Percentiles rank a stretch among this genome's conserved stretches.
Conservation (phyloP, 2,329 filamentous ascomycete genomes). For the Alternaria sp. region DNA sequence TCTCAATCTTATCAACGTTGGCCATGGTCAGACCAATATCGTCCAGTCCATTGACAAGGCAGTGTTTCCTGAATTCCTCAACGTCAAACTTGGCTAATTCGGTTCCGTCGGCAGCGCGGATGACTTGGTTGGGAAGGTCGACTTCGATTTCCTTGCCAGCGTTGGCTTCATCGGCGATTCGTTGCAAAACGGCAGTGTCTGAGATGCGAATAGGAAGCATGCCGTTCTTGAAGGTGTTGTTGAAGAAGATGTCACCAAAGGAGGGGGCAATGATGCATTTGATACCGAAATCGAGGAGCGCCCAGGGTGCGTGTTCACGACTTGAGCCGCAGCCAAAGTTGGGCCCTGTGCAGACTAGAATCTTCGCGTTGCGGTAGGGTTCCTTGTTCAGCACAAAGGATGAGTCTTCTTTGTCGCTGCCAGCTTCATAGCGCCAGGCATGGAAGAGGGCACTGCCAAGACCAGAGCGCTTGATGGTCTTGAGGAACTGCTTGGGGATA, state of each 20-base stretch:
- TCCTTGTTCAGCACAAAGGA: conserved; percentile 91
- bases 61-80: conserved; percentile 94
- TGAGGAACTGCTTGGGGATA: conserved; percentile 98
- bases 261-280: conserved; percentile 90
- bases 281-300: conserved; percentile 95
- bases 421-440: conserved; percentile 74
- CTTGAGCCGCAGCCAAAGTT: conserved; percentile 97
- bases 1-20: conserved; percentile 84
- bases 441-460: conserved; percentile 89
- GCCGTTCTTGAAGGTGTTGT: conserved; percentile 99
- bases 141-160: conserved; percentile 87
- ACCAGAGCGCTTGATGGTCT: conserved; percentile 98
- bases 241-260: conserved; percentile 95
- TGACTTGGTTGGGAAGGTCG: conserved; percentile 83
- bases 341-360: conserved; percentile 86
- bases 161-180: conserved; percentile 77
- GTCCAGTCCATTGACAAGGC: conserved; percentile 89
- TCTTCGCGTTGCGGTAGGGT: conserved; percentile 83
- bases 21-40: conserved; percentile 96
- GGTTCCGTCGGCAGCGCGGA: conserved; percentile 78
- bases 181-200: conserved; percentile 70
- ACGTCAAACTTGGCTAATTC: conserved; percentile 83
- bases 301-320: conserved; percentile 96
- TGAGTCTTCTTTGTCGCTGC: conserved; percentile 74
- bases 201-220: conserved; percentile 88